Evolutionary conservation across 2,329 filamentous ascomycete species (phyloP).

Genomic region (Trichoderma sp.): DNA sequence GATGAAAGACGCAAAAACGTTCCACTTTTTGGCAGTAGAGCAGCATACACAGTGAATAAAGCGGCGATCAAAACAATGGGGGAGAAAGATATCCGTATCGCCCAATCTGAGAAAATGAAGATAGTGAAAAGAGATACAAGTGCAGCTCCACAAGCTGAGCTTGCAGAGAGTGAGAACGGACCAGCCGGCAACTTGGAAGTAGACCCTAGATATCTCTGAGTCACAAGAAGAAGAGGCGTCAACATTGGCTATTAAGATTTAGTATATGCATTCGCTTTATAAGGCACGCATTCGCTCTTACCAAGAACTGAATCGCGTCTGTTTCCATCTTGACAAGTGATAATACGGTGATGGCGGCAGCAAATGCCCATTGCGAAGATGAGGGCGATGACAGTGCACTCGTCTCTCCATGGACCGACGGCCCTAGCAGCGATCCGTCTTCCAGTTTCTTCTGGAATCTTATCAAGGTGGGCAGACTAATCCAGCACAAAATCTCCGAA

Average conservation of each 20-base stretch:
- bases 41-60: constrained; percentile 39
- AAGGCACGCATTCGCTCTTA: constrained; percentile 20
- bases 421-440: not conserved
- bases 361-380: constrained; percentile 28
- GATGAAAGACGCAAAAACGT: not conserved
- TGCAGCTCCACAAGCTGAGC: constrained; percentile 5
- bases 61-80: constrained; percentile 38
- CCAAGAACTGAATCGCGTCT: constrained; percentile 24
- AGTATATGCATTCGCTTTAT: not conserved
- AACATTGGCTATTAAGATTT: constrained; percentile 32
- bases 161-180: not conserved
- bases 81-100: constrained; percentile 32
- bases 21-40: constrained; percentile 29
- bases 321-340: constrained; percentile 33
- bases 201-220: constrained; percentile 21
- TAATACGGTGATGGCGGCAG: constrained; percentile 8
- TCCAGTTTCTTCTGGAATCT: not conserved
- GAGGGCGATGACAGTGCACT: not conserved
- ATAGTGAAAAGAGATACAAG: constrained; percentile 13
- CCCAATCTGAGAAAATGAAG: constrained; percentile 38
- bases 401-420: not conserved
- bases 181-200: not conserved
- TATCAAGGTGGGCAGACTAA: not conserved
- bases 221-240: constrained; percentile 34
- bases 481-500: constrained; percentile 21